Percentiles rank a stretch among this genome's conserved stretches.
Evolutionary conservation across 2,329 filamentous ascomycete species (phyloP).

Genomic region (Escovopsis sp.): DNA sequence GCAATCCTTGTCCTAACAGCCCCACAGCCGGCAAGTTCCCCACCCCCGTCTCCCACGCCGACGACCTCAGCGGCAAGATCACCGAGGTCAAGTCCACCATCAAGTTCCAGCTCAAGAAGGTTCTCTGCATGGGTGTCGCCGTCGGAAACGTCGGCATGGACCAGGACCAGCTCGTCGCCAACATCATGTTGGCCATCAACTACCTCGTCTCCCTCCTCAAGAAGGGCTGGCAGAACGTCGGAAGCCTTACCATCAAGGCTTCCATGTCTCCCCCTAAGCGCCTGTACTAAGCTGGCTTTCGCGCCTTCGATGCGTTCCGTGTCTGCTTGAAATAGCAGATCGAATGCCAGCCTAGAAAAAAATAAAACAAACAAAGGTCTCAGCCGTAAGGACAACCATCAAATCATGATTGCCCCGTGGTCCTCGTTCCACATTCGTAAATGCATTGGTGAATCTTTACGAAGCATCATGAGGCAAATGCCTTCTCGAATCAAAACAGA

Average conservation of each 20-base stretch:
- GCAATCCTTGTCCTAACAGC: too few relatives aligned
- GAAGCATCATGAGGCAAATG: too few relatives aligned
- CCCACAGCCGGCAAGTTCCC: slow-evolving; percentile 91
- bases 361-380: slow-evolving; percentile 4
- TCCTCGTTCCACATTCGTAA: too few relatives aligned
- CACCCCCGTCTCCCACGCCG: slow-evolving; percentile 89
- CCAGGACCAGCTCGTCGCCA: slow-evolving; percentile 86
- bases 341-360: slow-evolving; percentile 5
- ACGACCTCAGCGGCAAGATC: slow-evolving; percentile 90
- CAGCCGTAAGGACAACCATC: background rate
- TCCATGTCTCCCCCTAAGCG: slow-evolving; percentile 98
- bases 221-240: slow-evolving; percentile 99
- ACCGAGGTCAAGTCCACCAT: slow-evolving; percentile 99
- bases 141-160: slow-evolving; percentile 98
- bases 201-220: slow-evolving; percentile 98
- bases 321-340: slow-evolving; percentile 1
- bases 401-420: too few relatives aligned
- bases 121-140: slow-evolving; percentile 98
- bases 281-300: slow-evolving; percentile 57
- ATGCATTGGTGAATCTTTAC: too few relatives aligned
- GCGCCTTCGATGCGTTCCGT: slow-evolving; percentile 5
- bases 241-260: slow-evolving; percentile 98
- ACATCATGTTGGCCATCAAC: slow-evolving; percentile 99
- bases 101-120: slow-evolving; percentile 99
- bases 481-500: too few relatives aligned